These are phyloP conservation scores for Penicillium olsonii DNA, from an alignment of 2,329 filamentous ascomycete species.

Conservation along the genomic window DNA sequence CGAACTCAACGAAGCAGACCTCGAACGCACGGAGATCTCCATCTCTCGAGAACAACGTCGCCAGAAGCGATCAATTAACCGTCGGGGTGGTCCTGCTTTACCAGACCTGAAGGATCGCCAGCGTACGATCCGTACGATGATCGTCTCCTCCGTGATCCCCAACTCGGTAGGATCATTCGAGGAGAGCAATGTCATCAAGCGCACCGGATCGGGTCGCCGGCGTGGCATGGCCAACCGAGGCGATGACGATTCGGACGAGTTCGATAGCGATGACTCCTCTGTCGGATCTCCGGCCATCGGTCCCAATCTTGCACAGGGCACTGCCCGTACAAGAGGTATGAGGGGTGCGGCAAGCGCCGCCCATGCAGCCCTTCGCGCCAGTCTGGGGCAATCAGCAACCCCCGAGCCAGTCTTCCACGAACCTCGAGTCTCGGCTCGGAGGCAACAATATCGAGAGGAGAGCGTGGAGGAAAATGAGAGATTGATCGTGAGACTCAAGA, in stretches of 20 bases:
- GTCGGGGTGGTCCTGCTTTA: conserved; percentile 85
- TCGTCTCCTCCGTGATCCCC: conserved; percentile 90
- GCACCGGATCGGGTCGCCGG: conserved; percentile 63
- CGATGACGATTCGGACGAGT: conserved; percentile 80
- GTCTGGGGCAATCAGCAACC: conserved; percentile 78
- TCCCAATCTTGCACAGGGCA: conserved; percentile 67
- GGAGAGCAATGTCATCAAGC: conserved; percentile 84
- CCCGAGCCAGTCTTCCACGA: conserved; percentile 77
- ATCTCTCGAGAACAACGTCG: conserved; percentile 91
- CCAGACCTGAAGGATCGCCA: conserved; percentile 96
- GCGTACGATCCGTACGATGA: conserved; percentile 85
- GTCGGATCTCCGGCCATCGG: conserved; percentile 82
- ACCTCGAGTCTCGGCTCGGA: conserved; percentile 65
- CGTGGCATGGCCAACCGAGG: conserved; percentile 60
- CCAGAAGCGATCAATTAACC: conserved; percentile 93
- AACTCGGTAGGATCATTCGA: conserved; percentile 79
- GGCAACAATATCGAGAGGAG: conserved; percentile 73
- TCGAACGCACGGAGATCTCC: conserved; percentile 87
- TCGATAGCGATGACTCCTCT: conserved; percentile 85
- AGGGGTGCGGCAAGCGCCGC: conserved; percentile 84
- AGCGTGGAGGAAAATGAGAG: conserved; percentile 70
- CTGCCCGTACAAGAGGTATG: conserved; percentile 83
- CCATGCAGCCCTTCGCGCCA: conserved; percentile 78
- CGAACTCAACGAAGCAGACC: conserved; percentile 85
- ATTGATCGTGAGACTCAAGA: conserved; percentile 72